Evolutionary conservation across 2,329 filamentous ascomycete genomes (phyloP).

Genomic region (Alternaria ethzedia): DNA sequence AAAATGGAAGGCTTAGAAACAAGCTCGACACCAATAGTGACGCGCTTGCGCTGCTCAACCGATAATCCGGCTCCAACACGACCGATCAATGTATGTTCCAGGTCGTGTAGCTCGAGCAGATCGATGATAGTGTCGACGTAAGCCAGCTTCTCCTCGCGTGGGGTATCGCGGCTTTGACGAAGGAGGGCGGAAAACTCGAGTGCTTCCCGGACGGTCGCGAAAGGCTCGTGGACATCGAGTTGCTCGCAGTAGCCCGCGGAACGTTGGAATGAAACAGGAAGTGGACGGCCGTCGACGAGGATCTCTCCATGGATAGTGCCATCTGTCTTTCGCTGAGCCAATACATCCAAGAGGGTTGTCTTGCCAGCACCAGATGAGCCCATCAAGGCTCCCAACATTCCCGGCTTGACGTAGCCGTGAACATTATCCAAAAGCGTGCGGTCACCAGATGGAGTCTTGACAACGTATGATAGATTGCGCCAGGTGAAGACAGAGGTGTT

Average conservation of each 20-base stretch:
- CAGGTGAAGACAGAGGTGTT: conserved; percentile 75
- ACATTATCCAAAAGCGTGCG: conserved; percentile 59
- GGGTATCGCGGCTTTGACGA: conserved; percentile 29
- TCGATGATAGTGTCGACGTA: conserved; percentile 39
- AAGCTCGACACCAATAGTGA: conserved; percentile 65
- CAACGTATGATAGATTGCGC: conserved; percentile 64
- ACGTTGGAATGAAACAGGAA: conserved; percentile 37
- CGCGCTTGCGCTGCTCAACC: conserved; percentile 65
- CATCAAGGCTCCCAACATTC: conserved; percentile 54
- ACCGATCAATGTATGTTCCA: conserved; percentile 36
- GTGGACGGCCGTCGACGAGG: conserved; percentile 36
- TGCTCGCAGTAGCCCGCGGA: conserved; percentile 45
- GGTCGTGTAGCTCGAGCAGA: conserved; percentile 32
- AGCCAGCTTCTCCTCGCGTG: conserved; percentile 30
- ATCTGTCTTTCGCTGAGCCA: conserved; percentile 37
- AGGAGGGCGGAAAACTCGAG: conserved; percentile 40
- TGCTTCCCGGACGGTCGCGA: conserved; percentile 37
- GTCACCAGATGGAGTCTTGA: conserved; percentile 51
- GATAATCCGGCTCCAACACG: conserved; percentile 34
- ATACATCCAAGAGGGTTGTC: conserved; percentile 42
- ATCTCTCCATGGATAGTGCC: conserved; percentile 38
- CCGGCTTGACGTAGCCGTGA: conserved; percentile 61
- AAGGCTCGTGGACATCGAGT: conserved; percentile 38
- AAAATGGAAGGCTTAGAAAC: conserved; percentile 67
- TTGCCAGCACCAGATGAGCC: conserved; percentile 44